A percentile compares a stretch with the other conserved stretches of the same genome.
Evolutionary conservation across 2,329 filamentous ascomycete species (phyloP).

Genomic region (Chaetomiaceae sp.): DNA sequence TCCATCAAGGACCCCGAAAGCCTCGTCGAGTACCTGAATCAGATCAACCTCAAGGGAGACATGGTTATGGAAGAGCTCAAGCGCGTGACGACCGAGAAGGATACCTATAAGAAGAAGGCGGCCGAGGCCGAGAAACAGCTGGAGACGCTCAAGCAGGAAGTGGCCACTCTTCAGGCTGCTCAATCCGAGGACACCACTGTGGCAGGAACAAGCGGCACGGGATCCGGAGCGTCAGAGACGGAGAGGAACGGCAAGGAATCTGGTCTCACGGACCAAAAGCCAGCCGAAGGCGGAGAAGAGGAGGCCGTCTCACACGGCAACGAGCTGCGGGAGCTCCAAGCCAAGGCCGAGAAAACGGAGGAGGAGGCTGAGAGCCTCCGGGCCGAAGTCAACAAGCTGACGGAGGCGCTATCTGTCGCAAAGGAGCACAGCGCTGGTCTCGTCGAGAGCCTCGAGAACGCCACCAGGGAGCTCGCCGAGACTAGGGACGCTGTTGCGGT

Average conservation of each 20-base stretch:
- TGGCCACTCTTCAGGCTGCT: conserved; percentile 42
- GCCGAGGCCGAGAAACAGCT: conserved; percentile 66
- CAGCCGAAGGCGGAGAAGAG: conserved; percentile 31
- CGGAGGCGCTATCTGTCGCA: conserved; percentile 64
- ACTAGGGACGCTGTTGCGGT: conserved; percentile 37
- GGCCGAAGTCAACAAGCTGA: conserved; percentile 61
- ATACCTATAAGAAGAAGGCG: conserved; percentile 71
- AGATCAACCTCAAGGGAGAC: conserved; percentile 77
- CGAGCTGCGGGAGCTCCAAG: conserved; percentile 76
- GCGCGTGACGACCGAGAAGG: conserved; percentile 74
- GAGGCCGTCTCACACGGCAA: conserved; percentile 89
- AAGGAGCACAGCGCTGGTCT: conserved; percentile 67
- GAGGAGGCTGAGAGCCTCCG: conserved; percentile 68
- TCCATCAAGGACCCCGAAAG: conserved; percentile 82
- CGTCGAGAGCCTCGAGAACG: conserved; percentile 61
- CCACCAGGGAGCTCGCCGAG: conserved; percentile 57
- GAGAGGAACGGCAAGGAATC: conserved; percentile 15
- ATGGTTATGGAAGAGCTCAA: conserved; percentile 95
- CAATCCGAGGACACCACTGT: conserved; percentile 33
- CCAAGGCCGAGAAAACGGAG: conserved; percentile 64
- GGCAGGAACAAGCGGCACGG: conserved; percentile 28
- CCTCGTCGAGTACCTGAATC: conserved; percentile 83
- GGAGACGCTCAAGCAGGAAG: conserved; percentile 51
- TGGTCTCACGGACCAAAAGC: conserved; percentile 38
- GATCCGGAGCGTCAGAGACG: conserved; percentile 23